Evolutionary conservation across 305 asterid genomes (phyloP).

Genomic region (Caryopteris hybrid): DNA sequence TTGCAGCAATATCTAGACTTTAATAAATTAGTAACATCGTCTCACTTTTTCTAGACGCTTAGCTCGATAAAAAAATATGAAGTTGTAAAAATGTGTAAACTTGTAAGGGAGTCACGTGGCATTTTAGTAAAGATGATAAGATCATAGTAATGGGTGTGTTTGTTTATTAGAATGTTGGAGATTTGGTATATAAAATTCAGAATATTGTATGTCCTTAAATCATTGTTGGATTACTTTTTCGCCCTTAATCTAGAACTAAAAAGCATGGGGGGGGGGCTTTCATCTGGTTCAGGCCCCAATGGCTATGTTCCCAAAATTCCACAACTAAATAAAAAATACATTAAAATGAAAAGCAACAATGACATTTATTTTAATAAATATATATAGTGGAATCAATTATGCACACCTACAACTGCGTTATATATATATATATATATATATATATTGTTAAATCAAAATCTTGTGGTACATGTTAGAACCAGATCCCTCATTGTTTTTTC

Average conservation of each 20-base stretch:
- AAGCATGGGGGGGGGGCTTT: too few relatives aligned
- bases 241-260: conserved; percentile 22
- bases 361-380: conserved; percentile 28
- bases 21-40: too few relatives aligned
- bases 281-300: conserved; percentile 42
- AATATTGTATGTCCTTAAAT: conserved; percentile 30
- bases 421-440: background rate
- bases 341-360: conserved; percentile 35
- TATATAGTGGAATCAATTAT: conserved; percentile 51
- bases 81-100: conserved; percentile 7
- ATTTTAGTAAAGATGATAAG: conserved; percentile 29
- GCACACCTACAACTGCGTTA: conserved; percentile 25
- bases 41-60: too few relatives aligned
- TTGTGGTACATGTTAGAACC: conserved; percentile 15
- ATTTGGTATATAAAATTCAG: conserved; percentile 16
- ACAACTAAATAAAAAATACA: conserved; percentile 26
- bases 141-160: conserved; percentile 29
- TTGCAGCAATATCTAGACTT: too few relatives aligned
- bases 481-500: background rate
- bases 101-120: conserved; percentile 37
- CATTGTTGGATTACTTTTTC: conserved; percentile 28
- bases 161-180: background rate
- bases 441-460: background rate
- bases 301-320: conserved; percentile 39
- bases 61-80: too few relatives aligned